phyloP scores from a whole-genome alignment of 192 early-diverging fungal species.

The Geosiphon pyriformis region DNA sequence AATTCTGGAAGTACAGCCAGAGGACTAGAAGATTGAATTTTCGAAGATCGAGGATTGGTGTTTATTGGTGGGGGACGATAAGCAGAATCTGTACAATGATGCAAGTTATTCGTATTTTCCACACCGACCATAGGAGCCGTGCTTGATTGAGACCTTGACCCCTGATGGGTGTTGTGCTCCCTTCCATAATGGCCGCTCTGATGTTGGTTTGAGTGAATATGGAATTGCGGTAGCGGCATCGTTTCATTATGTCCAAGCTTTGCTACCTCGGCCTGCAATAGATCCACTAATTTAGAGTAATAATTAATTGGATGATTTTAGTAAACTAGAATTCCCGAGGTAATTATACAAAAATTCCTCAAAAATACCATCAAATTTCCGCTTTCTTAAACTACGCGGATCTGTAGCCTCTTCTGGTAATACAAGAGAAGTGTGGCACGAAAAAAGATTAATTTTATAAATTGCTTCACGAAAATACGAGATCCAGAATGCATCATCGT shows the following conservation, averaged over 20 bases:
- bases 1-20: constrained; percentile 21
- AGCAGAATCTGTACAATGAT: constrained; percentile 1
- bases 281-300: constrained; percentile 11
- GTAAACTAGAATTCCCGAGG: not conserved
- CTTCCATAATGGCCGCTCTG: not conserved
- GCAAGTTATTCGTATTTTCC: not conserved
- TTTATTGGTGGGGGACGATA: constrained; percentile 3
- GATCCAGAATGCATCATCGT: too few relatives aligned
- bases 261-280: constrained; percentile 20
- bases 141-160: not conserved
- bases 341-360: not conserved
- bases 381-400: constrained; percentile 5
- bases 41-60: not conserved
- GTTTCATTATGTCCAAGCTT: constrained; percentile 18
- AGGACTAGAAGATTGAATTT: constrained; percentile 19
- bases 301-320: not conserved
- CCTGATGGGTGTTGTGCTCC: not conserved
- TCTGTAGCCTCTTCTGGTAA: not conserved
- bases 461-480: too few relatives aligned
- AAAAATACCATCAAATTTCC: constrained; percentile 22
- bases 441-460: not conserved
- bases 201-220: not conserved
- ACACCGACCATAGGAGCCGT: constrained; percentile 16
- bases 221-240: not conserved
- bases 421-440: not conserved